These are phyloP conservation scores for Ganoderma sinense DNA, from an alignment of 1,284 basidiomycete genomes.

Conservation along the genomic window DNA sequence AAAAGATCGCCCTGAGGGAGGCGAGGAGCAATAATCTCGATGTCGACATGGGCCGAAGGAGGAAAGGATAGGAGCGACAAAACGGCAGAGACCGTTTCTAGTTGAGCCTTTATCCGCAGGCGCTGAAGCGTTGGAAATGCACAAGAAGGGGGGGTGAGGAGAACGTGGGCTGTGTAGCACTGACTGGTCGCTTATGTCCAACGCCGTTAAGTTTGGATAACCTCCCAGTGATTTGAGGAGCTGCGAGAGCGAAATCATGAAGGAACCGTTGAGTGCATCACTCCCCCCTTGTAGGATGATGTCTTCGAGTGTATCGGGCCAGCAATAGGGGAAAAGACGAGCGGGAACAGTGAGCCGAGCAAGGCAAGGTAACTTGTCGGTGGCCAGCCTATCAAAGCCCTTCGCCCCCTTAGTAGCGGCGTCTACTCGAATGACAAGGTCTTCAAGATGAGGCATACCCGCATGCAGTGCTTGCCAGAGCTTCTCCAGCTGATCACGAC, in stretches of 20 bases:
- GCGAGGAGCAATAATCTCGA: not conserved
- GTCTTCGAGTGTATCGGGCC: not conserved
- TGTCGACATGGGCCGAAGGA: not conserved
- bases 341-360: not conserved
- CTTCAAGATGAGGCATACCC: not conserved
- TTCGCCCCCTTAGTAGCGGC: not conserved
- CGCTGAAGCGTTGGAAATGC: not conserved
- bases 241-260: not conserved
- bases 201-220: not conserved
- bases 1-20: not conserved
- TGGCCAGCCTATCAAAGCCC: not conserved
- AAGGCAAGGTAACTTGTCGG: not conserved
- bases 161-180: not conserved
- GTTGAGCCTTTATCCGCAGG: not conserved
- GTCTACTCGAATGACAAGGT: not conserved
- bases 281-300: not conserved
- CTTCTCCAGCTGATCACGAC: not conserved
- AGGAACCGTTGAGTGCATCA: not conserved
- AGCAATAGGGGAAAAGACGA: not conserved
- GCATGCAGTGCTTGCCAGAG: not conserved
- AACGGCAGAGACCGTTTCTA: not conserved
- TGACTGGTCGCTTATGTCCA: not conserved
- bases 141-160: not conserved
- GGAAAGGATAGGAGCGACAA: not conserved
- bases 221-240: not conserved